Conservation (phyloP, 2,329 filamentous ascomycete genomes). For the Penicillium olsonii region DNA sequence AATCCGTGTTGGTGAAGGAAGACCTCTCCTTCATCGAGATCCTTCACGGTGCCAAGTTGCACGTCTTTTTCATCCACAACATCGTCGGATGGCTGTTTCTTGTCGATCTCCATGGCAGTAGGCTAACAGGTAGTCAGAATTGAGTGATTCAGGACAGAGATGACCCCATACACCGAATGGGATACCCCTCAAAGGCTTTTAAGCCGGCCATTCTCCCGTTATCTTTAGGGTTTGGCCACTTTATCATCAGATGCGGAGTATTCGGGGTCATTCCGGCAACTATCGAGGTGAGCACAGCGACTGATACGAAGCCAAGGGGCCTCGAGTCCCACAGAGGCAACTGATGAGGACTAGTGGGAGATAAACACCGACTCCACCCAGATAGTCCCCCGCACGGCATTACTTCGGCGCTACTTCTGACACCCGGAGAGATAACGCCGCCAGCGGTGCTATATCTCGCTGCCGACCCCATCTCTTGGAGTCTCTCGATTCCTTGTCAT, state of each 20-base stretch:
- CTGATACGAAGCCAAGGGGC: background rate
- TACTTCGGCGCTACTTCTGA: slow-evolving; percentile 23
- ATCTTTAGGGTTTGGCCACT: slow-evolving; percentile 6
- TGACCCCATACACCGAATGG: background rate
- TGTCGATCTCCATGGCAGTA: slow-evolving; percentile 7
- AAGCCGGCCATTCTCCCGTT: slow-evolving; percentile 4
- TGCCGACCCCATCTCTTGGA: slow-evolving; percentile 7
- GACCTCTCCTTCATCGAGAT: slow-evolving; percentile 52
- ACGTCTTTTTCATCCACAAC: slow-evolving; percentile 20
- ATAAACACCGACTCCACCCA: slow-evolving; percentile 16
- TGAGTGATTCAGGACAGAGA: background rate
- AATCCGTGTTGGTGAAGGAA: slow-evolving; percentile 54
- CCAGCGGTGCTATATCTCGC: background rate
- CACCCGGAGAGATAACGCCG: slow-evolving; percentile 12
- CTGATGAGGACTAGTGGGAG: background rate
- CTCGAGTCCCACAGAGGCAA: background rate
- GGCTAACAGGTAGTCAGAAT: too few relatives aligned
- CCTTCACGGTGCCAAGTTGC: slow-evolving; percentile 25
- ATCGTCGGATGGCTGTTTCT: slow-evolving; percentile 5
- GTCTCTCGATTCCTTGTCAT: background rate
- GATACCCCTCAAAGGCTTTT: background rate
- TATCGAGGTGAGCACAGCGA: background rate
- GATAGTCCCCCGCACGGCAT: slow-evolving; percentile 19
- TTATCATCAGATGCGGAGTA: slow-evolving; percentile 8
- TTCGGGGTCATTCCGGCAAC: slow-evolving; percentile 16